Evolutionary conservation across 1,139 yeast species (phyloP), one percentile per base, ranked within the genome.

Genomic region (Pichia sp.): DNA sequence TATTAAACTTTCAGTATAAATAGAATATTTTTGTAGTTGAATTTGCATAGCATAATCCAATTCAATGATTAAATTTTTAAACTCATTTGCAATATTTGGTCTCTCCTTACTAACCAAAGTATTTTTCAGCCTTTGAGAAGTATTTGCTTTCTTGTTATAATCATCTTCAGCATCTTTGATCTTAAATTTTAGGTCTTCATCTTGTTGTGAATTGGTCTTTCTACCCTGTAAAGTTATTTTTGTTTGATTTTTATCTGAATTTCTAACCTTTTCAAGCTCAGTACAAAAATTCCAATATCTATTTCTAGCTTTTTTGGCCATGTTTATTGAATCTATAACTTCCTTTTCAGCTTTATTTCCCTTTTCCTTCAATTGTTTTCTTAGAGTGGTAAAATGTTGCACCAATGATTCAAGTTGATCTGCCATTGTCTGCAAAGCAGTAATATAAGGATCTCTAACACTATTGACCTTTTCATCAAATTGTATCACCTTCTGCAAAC

Each of bases 11-110:
- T 91, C 97, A 44, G 80, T 76, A 72, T 88, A 83, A 30, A 91
- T 84, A 6, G 96, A 81, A 57, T 83, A 89, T 59, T 88, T 87
- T 55, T 85, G 93, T 45, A 91, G 68, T 62, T 89, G 96, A 39
- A 88, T 78, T 48, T 87, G 78, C 70, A 89, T 68, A 11, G 96
- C 96, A 40, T 86, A 78, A 61, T 91, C 97, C 61, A 86, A 73
- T 61, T 89, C 96, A 50, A 87, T 68, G 41, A 88, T 80, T 50
- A 87, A 68, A 58, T 85, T 81, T 57, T 81, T 84, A 52, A 91
- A 69, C 51, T 79, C 81, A 49, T 78, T 75, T 5, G 88, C 78
- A 37, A 78, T 76, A 46, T 74, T 78, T 10, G 97, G 98, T 51
- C 98, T 76, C 56, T 82, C 82, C 31, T 74, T 72, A 55, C 74